Conservation (phyloP, 2,329 filamentous ascomycete species). For the Mycosphaerella arachidis region DNA sequence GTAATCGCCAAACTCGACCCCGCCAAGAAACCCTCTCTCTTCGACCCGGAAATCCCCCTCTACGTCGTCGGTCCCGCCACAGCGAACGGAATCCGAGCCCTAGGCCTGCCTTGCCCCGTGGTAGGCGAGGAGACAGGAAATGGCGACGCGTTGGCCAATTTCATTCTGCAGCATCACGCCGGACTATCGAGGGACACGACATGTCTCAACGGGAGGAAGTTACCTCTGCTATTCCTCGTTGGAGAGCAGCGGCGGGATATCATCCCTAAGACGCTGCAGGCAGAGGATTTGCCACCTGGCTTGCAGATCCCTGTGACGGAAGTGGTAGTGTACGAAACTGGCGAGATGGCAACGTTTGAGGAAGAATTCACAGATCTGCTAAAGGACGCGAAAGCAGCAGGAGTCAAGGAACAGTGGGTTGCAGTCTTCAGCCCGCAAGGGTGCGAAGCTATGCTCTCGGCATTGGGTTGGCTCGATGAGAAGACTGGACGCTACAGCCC, state of each 20-base stretch:
- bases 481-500: conserved; percentile 36
- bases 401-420: conserved; percentile 57
- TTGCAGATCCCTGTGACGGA: conserved; percentile 67
- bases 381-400: conserved; percentile 41
- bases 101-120: conserved; percentile 54
- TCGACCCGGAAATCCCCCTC: conserved; percentile 53
- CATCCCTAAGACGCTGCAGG: conserved; percentile 76
- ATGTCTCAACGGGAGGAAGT: conserved; percentile 42
- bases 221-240: conserved; percentile 75
- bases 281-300: conserved; percentile 45
- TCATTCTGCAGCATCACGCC: conserved; percentile 76
- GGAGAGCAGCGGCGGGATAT: conserved; percentile 87
- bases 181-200: conserved; percentile 29
- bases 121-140: conserved; percentile 79
- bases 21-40: conserved; percentile 33
- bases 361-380: conserved; percentile 53
- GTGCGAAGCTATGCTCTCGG: conserved; percentile 56
- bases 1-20: conserved; percentile 53
- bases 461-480: conserved; percentile 45
- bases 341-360: conserved; percentile 74
- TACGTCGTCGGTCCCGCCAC: conserved; percentile 82
- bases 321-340: conserved; percentile 80
- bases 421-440: conserved; percentile 66
- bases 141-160: conserved; percentile 71
- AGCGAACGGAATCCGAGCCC: conserved; percentile 61